phyloP scores from a whole-genome alignment of 2,329 filamentous ascomycete genomes.

The Colletotrichum endophyticum region DNA sequence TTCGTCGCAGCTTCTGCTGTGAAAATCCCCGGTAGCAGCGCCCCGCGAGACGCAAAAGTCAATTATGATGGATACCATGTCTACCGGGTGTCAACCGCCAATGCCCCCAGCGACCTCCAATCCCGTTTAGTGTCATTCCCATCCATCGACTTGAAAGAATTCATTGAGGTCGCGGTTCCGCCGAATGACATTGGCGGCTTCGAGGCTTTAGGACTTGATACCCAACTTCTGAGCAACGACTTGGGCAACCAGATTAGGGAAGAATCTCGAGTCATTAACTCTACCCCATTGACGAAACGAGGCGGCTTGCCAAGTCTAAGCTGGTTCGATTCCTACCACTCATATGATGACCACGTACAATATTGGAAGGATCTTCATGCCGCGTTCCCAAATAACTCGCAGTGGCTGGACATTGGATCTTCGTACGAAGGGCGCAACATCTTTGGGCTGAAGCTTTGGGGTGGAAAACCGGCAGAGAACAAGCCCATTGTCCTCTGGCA shows the following conservation, averaged over 20 bases:
- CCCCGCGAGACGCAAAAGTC: slow-evolving; percentile 7
- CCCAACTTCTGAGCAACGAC: slow-evolving; percentile 29
- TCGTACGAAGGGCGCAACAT: slow-evolving; percentile 57
- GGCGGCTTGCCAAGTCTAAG: slow-evolving; percentile 38
- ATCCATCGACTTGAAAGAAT: slow-evolving; percentile 29
- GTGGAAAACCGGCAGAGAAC: slow-evolving; percentile 38
- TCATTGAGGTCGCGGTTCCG: slow-evolving; percentile 36
- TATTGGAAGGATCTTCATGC: slow-evolving; percentile 52
- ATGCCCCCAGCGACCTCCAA: slow-evolving; percentile 21
- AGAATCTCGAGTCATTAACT: slow-evolving; percentile 28
- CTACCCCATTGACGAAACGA: slow-evolving; percentile 17
- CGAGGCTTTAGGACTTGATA: slow-evolving; percentile 28
- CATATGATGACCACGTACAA: slow-evolving; percentile 55
- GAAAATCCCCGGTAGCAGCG: background rate
- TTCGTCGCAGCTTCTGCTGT: background rate
- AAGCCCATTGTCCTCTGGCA: slow-evolving; percentile 55
- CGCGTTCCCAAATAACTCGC: slow-evolving; percentile 48
- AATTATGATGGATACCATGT: slow-evolving; percentile 38
- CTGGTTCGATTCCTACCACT: slow-evolving; percentile 60
- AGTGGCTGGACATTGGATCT: slow-evolving; percentile 47
- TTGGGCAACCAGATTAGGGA: slow-evolving; percentile 30
- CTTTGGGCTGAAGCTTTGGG: slow-evolving; percentile 61
- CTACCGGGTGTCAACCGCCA: slow-evolving; percentile 27
- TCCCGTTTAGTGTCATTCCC: slow-evolving; percentile 23
- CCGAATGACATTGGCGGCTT: slow-evolving; percentile 30